phyloP scores from a whole-genome alignment of 2,329 filamentous ascomycete genomes.

The Alternaria atra region DNA sequence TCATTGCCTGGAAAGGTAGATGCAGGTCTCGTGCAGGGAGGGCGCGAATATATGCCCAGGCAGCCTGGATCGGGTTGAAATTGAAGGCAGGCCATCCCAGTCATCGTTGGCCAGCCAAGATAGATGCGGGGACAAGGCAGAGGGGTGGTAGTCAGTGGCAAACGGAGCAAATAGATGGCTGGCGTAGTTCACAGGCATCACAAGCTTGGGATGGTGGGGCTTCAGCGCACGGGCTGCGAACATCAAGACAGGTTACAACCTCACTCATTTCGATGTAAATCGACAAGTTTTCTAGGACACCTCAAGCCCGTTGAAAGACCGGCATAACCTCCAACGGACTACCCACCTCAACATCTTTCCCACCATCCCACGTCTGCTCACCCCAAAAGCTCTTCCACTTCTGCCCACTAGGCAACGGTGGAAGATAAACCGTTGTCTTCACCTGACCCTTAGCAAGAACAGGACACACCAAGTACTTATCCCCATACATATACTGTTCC shows the following conservation, averaged over 20 bases:
- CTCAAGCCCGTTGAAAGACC: slow-evolving; percentile 50
- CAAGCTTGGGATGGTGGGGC: not conserved
- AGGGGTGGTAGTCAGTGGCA: not conserved
- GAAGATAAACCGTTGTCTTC: slow-evolving; percentile 63
- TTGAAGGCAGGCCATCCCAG: not conserved
- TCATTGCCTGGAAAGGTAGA: not conserved
- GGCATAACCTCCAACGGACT: slow-evolving; percentile 60
- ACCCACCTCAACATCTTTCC: slow-evolving; percentile 52
- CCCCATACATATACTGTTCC: slow-evolving; percentile 71
- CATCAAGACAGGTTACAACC: not conserved
- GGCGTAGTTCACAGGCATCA: not conserved
- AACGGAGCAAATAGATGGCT: not conserved
- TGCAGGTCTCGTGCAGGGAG: not conserved
- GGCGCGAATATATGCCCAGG: not conserved
- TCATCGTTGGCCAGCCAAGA: not conserved
- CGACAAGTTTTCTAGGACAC: not conserved
- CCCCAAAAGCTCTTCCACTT: slow-evolving; percentile 57
- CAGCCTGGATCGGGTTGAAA: not conserved
- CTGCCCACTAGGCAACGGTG: slow-evolving; percentile 42
- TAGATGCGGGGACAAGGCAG: not conserved
- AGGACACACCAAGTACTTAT: slow-evolving; percentile 66
- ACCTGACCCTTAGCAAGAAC: slow-evolving; percentile 61
- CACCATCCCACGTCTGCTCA: slow-evolving; percentile 50
- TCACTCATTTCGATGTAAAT: too few species aligned
- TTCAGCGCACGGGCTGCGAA: not conserved